These are phyloP conservation scores for Xerocomus potaroensis DNA, from an alignment of 768 basidiomycete species.

Conservation along the genomic window DNA sequence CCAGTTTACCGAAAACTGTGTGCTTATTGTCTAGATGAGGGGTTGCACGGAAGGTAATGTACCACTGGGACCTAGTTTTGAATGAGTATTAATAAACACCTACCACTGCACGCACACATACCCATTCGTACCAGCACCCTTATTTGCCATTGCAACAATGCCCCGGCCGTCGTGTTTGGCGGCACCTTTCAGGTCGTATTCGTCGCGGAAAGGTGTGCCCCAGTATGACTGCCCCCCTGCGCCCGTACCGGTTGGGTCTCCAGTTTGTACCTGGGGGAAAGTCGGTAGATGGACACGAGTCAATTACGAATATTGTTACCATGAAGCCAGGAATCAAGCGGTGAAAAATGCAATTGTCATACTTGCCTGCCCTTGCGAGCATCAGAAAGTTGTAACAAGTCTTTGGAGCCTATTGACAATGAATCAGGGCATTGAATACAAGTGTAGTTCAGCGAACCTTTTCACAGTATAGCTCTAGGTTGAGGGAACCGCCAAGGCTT, in stretches of 20 bases:
- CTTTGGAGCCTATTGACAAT: slow-evolving; percentile 72
- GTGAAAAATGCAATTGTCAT: slow-evolving; percentile 87
- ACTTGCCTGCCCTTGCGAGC: slow-evolving; percentile 88
- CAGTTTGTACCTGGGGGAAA: slow-evolving; percentile 81
- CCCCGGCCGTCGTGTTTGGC: slow-evolving; percentile 86
- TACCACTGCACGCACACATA: slow-evolving; percentile 24
- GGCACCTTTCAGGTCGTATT: slow-evolving; percentile 83
- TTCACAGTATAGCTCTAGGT: slow-evolving; percentile 83
- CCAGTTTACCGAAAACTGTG: slow-evolving; percentile 95
- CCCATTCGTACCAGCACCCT: slow-evolving; percentile 88
- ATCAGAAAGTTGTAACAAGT: slow-evolving; percentile 98
- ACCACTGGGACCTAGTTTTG: slow-evolving; percentile 80
- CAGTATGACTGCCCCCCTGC: slow-evolving; percentile 89
- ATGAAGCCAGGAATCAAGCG: slow-evolving; percentile 93
- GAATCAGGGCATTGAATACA: background rate
- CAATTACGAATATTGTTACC: slow-evolving; percentile 43
- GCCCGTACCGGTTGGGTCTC: slow-evolving; percentile 95
- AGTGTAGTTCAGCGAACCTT: slow-evolving; percentile 46
- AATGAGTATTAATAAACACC: background rate
- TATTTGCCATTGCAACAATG: slow-evolving; percentile 91
- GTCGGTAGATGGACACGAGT: background rate
- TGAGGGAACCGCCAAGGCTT: slow-evolving; percentile 83
- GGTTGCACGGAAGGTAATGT: slow-evolving; percentile 80
- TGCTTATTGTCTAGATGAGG: slow-evolving; percentile 90
- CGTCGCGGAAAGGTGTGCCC: slow-evolving; percentile 96